Conservation (phyloP, 345 rosid genomes). For the Populus euphratica region DNA sequence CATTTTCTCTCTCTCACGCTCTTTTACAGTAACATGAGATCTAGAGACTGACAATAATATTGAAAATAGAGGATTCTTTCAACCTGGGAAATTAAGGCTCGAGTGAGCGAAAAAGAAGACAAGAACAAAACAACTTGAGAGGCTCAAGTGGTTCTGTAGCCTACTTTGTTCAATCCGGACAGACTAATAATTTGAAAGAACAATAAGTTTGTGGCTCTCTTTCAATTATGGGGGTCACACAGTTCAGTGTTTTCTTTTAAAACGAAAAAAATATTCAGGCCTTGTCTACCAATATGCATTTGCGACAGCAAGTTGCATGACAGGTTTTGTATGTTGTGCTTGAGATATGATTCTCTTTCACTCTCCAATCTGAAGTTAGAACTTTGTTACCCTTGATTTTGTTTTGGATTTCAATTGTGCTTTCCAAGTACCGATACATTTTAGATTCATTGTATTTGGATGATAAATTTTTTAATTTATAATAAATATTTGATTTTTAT, state of each 20-base stretch:
- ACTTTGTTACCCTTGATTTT: not conserved
- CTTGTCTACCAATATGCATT: not conserved
- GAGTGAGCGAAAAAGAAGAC: not conserved
- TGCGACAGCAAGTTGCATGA: not conserved
- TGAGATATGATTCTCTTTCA: not conserved
- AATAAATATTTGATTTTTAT: no score
- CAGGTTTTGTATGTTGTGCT: not conserved
- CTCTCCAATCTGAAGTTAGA: not conserved
- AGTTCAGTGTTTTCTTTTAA: not conserved
- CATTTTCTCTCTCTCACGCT: constrained; percentile 9
- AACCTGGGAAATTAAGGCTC: not conserved
- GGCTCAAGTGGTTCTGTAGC: not conserved
- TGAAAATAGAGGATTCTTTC: not conserved
- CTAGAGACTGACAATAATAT: not conserved
- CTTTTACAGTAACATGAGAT: not conserved
- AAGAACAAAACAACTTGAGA: not conserved
- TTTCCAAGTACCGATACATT: not conserved
- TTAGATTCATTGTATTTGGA: no score
- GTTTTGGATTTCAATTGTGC: not conserved
- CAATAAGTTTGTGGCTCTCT: not conserved
- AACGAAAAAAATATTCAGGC: not conserved
- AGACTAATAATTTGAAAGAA: not conserved
- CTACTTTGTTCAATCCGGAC: not conserved
- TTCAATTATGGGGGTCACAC: not conserved
- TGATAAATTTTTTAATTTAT: no score